phyloP scores from a whole-genome alignment of 768 basidiomycete species.

The Lyophyllum shimeji region DNA sequence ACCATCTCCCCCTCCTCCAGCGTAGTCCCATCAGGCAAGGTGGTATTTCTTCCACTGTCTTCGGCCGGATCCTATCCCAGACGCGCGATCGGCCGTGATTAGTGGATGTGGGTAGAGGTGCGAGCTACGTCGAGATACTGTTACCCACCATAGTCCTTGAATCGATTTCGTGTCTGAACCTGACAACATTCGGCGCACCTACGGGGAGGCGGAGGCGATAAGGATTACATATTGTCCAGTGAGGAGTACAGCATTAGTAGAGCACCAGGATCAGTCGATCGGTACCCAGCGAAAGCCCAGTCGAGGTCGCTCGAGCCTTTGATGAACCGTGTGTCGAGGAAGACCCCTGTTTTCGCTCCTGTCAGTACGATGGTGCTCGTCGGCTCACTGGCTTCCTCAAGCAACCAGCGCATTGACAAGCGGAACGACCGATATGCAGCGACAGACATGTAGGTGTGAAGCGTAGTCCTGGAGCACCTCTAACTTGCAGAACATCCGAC shows the following conservation, averaged over 20 bases:
- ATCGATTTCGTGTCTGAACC: constrained; percentile 31
- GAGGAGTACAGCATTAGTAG: neutral
- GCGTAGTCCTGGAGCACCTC: too few species aligned
- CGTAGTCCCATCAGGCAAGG: constrained; percentile 26
- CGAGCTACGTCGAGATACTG: too few species aligned
- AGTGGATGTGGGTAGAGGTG: neutral
- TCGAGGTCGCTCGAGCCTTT: constrained; percentile 27
- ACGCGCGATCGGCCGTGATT: neutral
- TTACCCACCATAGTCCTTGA: constrained; percentile 27
- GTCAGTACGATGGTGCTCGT: constrained; percentile 36
- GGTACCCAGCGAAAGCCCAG: constrained; percentile 40
- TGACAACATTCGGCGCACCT: constrained; percentile 20
- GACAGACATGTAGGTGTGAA: neutral
- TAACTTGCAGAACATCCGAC: too few species aligned
- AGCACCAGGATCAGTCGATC: constrained; percentile 18
- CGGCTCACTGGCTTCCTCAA: constrained; percentile 29
- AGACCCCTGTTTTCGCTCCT: constrained; percentile 26
- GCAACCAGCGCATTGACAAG: constrained; percentile 34
- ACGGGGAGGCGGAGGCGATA: neutral
- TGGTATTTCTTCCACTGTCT: constrained; percentile 27
- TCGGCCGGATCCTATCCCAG: constrained; percentile 8
- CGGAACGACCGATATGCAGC: constrained; percentile 13
- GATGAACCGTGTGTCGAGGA: constrained; percentile 35
- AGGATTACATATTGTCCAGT: neutral
- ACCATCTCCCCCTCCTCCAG: constrained; percentile 34